Evolutionary conservation across 192 early-diverging fungal genomes (phyloP).

Genomic region (Backusella sp.): DNA sequence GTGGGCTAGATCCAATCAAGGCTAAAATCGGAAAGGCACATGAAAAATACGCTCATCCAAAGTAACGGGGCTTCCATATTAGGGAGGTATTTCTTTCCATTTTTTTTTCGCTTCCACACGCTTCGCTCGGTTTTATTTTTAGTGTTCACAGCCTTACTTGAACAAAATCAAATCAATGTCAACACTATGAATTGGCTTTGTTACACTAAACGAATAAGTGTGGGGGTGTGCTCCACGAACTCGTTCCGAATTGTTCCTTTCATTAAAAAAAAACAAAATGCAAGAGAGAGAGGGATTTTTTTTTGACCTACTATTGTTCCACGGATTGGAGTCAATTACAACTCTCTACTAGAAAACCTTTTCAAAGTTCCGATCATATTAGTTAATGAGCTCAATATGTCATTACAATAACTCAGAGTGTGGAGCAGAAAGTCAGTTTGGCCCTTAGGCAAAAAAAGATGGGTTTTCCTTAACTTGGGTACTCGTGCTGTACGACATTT

Average conservation of each 20-base stretch:
- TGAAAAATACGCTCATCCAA: background rate
- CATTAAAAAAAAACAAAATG: background rate
- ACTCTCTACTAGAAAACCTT: background rate
- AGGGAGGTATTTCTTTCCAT: background rate
- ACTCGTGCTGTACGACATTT: slow-evolving; percentile 1
- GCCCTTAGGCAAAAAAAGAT: background rate
- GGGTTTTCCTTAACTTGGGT: background rate
- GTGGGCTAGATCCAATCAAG: slow-evolving; percentile 3
- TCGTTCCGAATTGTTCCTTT: slow-evolving; percentile 9
- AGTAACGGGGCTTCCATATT: background rate
- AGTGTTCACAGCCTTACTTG: background rate
- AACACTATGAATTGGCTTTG: background rate
- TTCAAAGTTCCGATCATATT: background rate
- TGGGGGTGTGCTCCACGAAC: background rate
- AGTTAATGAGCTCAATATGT: background rate
- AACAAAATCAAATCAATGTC: background rate
- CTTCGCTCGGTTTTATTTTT: background rate
- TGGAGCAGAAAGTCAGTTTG: background rate
- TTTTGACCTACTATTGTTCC: background rate
- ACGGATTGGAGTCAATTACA: background rate
- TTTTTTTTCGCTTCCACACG: background rate
- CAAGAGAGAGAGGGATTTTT: background rate
- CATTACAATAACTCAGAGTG: background rate
- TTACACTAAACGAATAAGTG: slow-evolving; percentile 4
- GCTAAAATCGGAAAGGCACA: slow-evolving; percentile 5